A percentile compares a stretch with the other conserved stretches of the same genome.
Evolutionary conservation across 148 eudicot genomes (phyloP).

Genomic region (Drosera capensis): DNA sequence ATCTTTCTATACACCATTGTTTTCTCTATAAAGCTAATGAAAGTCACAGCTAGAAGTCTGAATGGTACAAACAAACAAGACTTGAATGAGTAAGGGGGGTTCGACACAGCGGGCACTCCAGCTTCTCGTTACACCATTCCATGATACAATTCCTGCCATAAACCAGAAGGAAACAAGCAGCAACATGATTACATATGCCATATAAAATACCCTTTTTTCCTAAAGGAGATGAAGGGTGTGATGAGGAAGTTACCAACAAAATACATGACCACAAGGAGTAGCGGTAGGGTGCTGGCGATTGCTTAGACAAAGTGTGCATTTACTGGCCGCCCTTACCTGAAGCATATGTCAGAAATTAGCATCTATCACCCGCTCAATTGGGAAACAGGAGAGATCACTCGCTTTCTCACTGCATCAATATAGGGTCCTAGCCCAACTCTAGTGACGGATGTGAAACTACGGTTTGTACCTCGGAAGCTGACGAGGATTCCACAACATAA

Average conservation of each 20-base stretch:
- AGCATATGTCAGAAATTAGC: too few species aligned
- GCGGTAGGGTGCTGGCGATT: constrained; percentile 90
- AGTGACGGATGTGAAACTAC: background rate
- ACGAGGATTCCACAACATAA: constrained; percentile 28
- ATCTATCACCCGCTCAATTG: too few species aligned
- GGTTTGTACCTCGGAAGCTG: constrained; percentile 52
- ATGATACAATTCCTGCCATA: constrained; percentile 94
- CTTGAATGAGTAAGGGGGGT: constrained; percentile 86
- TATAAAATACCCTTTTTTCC: background rate
- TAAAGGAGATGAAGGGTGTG: background rate
- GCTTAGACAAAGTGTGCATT: constrained; percentile 93
- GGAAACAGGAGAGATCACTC: background rate
- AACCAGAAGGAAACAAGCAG: constrained; percentile 2
- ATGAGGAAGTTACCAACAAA: constrained; percentile 69
- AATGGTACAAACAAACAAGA: constrained; percentile 86
- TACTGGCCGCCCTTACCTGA: constrained; percentile 53
- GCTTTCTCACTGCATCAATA: background rate
- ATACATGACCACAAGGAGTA: constrained; percentile 98
- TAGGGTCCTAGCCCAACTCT: too few species aligned
- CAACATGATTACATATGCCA: too few species aligned
- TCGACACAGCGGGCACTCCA: constrained; percentile 95
- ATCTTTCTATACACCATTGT: too few species aligned
- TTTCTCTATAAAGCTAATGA: too few species aligned
- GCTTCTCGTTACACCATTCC: constrained; percentile 99
- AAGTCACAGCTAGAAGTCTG: constrained; percentile 86